Evolutionary conservation across 805 yeast genomes (phyloP).

Genomic region (Kazachstania martiniae): DNA sequence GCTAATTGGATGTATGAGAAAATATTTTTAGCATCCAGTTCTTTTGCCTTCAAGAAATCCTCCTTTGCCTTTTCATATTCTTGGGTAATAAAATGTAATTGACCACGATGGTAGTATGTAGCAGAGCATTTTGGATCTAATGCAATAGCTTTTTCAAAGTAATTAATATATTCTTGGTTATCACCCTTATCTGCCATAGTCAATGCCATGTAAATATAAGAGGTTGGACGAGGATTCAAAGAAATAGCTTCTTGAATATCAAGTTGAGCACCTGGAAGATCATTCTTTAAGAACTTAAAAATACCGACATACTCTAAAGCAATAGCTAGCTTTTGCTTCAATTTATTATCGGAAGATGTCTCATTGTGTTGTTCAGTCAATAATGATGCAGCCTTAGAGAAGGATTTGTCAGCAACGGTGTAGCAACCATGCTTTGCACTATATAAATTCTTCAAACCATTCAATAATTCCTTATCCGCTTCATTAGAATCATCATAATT

Average conservation of each 20-base stretch:
- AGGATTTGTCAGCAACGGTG: constrained; percentile 29
- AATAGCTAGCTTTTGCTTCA: constrained; percentile 41
- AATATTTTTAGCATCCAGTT: constrained; percentile 62
- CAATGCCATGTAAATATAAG: constrained; percentile 73
- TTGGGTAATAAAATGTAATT: constrained; percentile 71
- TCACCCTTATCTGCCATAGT: constrained; percentile 73
- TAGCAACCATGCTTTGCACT: constrained; percentile 32
- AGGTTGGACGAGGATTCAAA: constrained; percentile 65
- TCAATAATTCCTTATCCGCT: constrained; percentile 53
- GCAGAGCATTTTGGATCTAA: constrained; percentile 67
- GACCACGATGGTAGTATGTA: constrained; percentile 89
- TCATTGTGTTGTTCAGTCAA: constrained; percentile 26
- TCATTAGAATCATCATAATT: constrained; percentile 41
- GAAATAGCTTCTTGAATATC: constrained; percentile 57
- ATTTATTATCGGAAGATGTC: constrained; percentile 14
- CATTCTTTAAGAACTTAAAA: constrained; percentile 71
- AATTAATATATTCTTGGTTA: constrained; percentile 54
- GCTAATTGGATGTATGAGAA: constrained; percentile 88
- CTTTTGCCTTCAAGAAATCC: constrained; percentile 68
- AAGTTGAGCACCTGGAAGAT: constrained; percentile 50
- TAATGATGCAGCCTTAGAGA: constrained; percentile 48
- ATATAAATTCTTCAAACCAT: constrained; percentile 50
- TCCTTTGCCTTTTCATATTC: constrained; percentile 61
- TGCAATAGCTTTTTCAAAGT: constrained; percentile 61
- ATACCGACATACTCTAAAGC: constrained; percentile 81